Evolutionary conservation across 176 grass and related monocot genomes (phyloP).

Genomic region (Elaeis guineensis): DNA sequence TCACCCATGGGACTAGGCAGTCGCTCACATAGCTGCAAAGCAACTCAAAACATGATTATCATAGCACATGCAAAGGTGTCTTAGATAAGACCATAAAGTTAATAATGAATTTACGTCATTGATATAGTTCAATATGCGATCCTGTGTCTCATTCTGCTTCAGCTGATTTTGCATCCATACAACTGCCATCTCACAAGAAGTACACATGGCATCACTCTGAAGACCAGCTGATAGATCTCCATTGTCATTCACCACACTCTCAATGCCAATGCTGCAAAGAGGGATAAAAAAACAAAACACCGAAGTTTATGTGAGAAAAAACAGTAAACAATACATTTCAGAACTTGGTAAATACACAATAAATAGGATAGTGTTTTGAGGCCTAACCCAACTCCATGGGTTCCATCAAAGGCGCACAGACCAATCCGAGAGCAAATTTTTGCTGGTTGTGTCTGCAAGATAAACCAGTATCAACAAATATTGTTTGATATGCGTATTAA

Average conservation of each 20-base stretch:
- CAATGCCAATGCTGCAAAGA: slow-evolving; percentile 2
- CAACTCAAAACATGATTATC: not conserved
- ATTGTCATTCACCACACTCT: slow-evolving; percentile 14
- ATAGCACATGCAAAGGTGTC: not conserved
- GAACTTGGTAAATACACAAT: not conserved
- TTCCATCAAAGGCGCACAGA: slow-evolving; percentile 47
- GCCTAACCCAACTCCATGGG: slow-evolving; percentile 43
- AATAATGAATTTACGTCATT: slow-evolving; percentile 33
- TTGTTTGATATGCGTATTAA: not conserved
- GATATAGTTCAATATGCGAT: slow-evolving; percentile 47
- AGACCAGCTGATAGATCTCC: slow-evolving; percentile 12
- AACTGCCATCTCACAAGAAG: slow-evolving; percentile 34
- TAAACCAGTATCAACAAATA: not conserved
- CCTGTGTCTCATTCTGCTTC: slow-evolving; percentile 51
- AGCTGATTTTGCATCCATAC: slow-evolving; percentile 79
- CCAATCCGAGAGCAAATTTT: slow-evolving; percentile 66
- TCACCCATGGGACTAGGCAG: slow-evolving; percentile 28
- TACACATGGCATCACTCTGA: not conserved
- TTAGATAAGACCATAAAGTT: not conserved
- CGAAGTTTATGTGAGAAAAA: not conserved
- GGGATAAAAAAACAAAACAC: not conserved
- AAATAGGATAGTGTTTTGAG: not conserved
- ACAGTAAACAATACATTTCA: not conserved
- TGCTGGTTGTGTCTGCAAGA: slow-evolving; percentile 42
- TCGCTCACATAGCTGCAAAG: slow-evolving; percentile 9